These are phyloP conservation scores for Mucor ambiguus DNA, from an alignment of 371 early-diverging fungal species.

Conservation along the genomic window DNA sequence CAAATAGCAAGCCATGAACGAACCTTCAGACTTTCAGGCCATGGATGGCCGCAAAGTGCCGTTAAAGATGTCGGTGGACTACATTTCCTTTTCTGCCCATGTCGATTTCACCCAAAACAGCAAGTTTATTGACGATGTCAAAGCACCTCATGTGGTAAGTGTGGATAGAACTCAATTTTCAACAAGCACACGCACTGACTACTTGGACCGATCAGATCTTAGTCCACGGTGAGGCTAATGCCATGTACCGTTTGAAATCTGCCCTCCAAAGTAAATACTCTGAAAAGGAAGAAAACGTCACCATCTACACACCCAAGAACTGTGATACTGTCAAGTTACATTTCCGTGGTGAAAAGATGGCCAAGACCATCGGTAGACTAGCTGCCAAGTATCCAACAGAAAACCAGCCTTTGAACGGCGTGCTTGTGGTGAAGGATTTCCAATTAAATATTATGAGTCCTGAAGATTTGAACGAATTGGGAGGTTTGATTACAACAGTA, in stretches of 20 bases:
- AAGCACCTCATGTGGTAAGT: constrained; percentile 91
- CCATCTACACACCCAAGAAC: constrained; percentile 94
- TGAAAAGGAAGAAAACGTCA: constrained; percentile 81
- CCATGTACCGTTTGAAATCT: constrained; percentile 96
- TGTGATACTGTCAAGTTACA: constrained; percentile 92
- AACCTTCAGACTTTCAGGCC: constrained; percentile 93
- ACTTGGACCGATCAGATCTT: constrained; percentile 60
- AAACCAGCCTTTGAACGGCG: constrained; percentile 72
- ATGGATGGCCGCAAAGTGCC: constrained; percentile 90
- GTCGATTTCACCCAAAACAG: constrained; percentile 99
- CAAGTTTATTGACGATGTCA: constrained; percentile 97
- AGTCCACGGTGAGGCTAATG: constrained; percentile 99
- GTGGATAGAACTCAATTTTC: neutral
- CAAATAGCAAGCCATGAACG: constrained; percentile 82
- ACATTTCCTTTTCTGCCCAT: constrained; percentile 99
- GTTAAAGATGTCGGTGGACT: constrained; percentile 92
- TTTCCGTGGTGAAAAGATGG: constrained; percentile 96
- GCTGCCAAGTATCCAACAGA: constrained; percentile 72
- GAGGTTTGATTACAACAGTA: constrained; percentile 75
- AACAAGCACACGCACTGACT: neutral
- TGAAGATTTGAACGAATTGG: constrained; percentile 77
- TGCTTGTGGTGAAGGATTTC: constrained; percentile 91
- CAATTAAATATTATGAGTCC: constrained; percentile 85
- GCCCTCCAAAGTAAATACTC: constrained; percentile 88
- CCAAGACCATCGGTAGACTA: constrained; percentile 87